Conservation (phyloP, 1,139 yeast genomes). For the Blastobotrys capitulatus region DNA sequence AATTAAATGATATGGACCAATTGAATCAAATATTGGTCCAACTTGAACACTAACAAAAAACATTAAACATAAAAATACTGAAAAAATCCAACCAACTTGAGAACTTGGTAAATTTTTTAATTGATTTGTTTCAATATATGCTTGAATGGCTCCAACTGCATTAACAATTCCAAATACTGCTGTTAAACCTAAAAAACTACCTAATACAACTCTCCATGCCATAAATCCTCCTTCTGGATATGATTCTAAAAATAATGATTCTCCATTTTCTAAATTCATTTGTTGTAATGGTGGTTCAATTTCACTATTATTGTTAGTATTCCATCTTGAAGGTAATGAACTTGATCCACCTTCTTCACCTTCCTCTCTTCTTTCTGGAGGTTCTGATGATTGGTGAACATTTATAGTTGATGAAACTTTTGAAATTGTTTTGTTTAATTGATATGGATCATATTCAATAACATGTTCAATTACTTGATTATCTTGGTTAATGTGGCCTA, state of each 20-base stretch:
- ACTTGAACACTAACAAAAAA: constrained; percentile 53
- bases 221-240: constrained; percentile 38
- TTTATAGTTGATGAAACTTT: too few relatives aligned
- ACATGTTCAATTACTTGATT: too few relatives aligned
- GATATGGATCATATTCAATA: too few relatives aligned
- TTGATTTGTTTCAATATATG: constrained; percentile 55
- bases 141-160: constrained; percentile 63
- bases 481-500: too few relatives aligned
- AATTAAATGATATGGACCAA: constrained; percentile 49
- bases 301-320: neutral
- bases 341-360: too few relatives aligned
- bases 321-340: neutral
- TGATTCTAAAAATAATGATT: neutral
- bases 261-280: constrained; percentile 9
- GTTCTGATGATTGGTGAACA: too few relatives aligned
- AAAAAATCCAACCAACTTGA: constrained; percentile 64
- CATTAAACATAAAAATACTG: constrained; percentile 50
- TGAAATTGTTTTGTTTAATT: too few relatives aligned
- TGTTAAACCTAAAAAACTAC: constrained; percentile 57
- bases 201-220: constrained; percentile 54
- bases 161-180: constrained; percentile 64
- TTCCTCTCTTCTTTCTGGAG: too few relatives aligned
- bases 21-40: constrained; percentile 57
- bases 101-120: constrained; percentile 42
- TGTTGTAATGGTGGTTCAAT: neutral